Evolutionary conservation across 2,329 filamentous ascomycete genomes (phyloP).

Genomic region (Boeremia exigua): DNA sequence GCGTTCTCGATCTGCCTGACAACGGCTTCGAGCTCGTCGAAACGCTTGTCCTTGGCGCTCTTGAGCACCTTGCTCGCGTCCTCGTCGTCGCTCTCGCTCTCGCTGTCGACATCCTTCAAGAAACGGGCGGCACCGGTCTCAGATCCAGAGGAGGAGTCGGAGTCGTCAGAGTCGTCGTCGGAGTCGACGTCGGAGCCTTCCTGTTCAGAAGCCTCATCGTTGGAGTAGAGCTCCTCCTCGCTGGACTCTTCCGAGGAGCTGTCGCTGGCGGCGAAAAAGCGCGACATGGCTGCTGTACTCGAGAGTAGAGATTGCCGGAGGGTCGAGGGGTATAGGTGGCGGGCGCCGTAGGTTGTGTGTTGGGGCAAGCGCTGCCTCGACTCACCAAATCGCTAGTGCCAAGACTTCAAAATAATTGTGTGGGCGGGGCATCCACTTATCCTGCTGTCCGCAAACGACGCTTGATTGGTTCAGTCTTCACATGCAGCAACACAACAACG

Average conservation of each 20-base stretch:
- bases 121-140: conserved; percentile 80
- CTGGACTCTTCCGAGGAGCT: conserved; percentile 94
- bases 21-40: conserved; percentile 89
- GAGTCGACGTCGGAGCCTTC: conserved; percentile 59
- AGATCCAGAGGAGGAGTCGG: conserved; percentile 62
- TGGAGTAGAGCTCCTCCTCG: conserved; percentile 94
- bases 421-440: conserved; percentile 16
- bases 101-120: conserved; percentile 79
- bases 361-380: conserved; percentile 19
- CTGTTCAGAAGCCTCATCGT: conserved; percentile 63
- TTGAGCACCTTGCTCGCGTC: conserved; percentile 87
- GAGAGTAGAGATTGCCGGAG: conserved; percentile 33
- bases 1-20: conserved; percentile 95
- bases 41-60: conserved; percentile 96
- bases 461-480: neutral
- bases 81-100: conserved; percentile 82
- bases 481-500: neutral
- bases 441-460: conserved; percentile 4
- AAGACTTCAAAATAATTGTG: conserved; percentile 19
- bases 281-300: conserved; percentile 62
- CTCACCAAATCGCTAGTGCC: conserved; percentile 15
- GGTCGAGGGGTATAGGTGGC: conserved; percentile 26
- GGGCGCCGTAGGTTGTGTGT: conserved; percentile 24
- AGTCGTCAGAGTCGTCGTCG: conserved; percentile 60
- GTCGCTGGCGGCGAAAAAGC: conserved; percentile 95